Percentiles rank a stretch among this genome's conserved stretches.
Evolutionary conservation across 2,329 filamentous ascomycete genomes (phyloP).

Genomic region (Exophiala oligosperma): DNA sequence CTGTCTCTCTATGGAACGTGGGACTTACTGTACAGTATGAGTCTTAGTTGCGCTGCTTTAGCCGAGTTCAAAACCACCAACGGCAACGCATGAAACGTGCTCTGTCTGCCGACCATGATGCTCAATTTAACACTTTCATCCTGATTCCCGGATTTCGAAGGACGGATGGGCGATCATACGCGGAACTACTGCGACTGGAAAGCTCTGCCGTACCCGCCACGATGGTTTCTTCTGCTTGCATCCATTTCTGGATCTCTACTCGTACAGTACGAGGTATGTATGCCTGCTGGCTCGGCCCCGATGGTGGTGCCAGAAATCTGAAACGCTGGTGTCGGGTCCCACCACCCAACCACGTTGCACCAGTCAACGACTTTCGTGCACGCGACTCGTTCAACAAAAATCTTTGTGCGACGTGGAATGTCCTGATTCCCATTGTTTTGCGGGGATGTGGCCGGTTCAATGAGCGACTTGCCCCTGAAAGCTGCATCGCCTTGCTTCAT

Average conservation of each 20-base stretch:
- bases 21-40: neutral
- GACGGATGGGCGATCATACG: slow-evolving; percentile 9
- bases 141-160: slow-evolving; percentile 7
- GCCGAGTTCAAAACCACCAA: slow-evolving; percentile 11
- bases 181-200: neutral
- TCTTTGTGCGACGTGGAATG: slow-evolving; percentile 10
- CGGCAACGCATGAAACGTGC: slow-evolving; percentile 14
- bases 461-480: slow-evolving; percentile 15
- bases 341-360: slow-evolving; percentile 15
- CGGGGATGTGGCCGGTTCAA: slow-evolving; percentile 10
- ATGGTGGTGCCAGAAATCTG: slow-evolving; percentile 18
- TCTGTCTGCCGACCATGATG: slow-evolving; percentile 18
- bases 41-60: neutral
- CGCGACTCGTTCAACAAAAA: slow-evolving; percentile 2
- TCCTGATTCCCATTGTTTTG: slow-evolving; percentile 3
- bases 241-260: too few relatives aligned
- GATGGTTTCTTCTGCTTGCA: neutral
- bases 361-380: slow-evolving; percentile 1
- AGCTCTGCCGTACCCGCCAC: neutral
- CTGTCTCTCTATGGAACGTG: neutral
- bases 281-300: slow-evolving; percentile 1
- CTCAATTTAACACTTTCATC: slow-evolving; percentile 18
- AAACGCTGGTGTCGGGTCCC: slow-evolving; percentile 23
- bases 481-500: slow-evolving; percentile 10
- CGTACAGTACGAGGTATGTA: neutral